Percentiles rank a stretch among this genome's conserved stretches.
phyloP scores from a whole-genome alignment of 148 eudicot genomes.

The Tetragonia tetragonoides region DNA sequence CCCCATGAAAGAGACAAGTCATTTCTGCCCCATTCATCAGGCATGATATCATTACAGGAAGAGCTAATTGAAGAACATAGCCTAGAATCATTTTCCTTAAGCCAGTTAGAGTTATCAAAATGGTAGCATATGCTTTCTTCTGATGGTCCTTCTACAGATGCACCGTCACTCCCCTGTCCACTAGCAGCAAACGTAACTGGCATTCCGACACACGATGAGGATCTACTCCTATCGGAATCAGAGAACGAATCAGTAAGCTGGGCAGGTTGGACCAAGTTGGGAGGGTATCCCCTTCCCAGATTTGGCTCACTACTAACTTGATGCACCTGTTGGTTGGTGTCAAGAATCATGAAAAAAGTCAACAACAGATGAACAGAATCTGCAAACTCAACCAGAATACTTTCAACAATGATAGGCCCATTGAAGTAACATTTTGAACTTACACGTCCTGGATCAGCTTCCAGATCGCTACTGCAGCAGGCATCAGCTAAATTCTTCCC shows the following conservation, averaged over 20 bases:
- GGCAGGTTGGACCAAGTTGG: slow-evolving; percentile 44
- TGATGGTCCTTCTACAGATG: slow-evolving; percentile 82
- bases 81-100: slow-evolving; percentile 55
- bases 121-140: slow-evolving; percentile 85
- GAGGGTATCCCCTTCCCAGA: slow-evolving; percentile 40
- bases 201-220: slow-evolving; percentile 56
- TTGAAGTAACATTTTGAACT: slow-evolving; percentile 41
- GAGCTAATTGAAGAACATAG: slow-evolving; percentile 44
- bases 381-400: slow-evolving; percentile 34
- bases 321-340: slow-evolving; percentile 41
- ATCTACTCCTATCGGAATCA: slow-evolving; percentile 42
- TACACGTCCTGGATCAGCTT: slow-evolving; percentile 41
- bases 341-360: slow-evolving; percentile 34
- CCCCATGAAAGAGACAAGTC: slow-evolving; percentile 74
- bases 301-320: slow-evolving; percentile 41
- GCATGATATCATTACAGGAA: slow-evolving; percentile 54
- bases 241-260: slow-evolving; percentile 39
- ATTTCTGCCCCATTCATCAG: slow-evolving; percentile 72
- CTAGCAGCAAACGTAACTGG: slow-evolving; percentile 39
- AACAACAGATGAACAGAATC: slow-evolving; percentile 34
- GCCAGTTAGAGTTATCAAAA: slow-evolving; percentile 63
- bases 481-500: slow-evolving; percentile 43
- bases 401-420: slow-evolving; percentile 30
- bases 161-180: slow-evolving; percentile 45
- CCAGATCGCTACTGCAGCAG: slow-evolving; percentile 38